Conservation (phyloP, 768 basidiomycete species). For the Coprinopsis cinerea region DNA sequence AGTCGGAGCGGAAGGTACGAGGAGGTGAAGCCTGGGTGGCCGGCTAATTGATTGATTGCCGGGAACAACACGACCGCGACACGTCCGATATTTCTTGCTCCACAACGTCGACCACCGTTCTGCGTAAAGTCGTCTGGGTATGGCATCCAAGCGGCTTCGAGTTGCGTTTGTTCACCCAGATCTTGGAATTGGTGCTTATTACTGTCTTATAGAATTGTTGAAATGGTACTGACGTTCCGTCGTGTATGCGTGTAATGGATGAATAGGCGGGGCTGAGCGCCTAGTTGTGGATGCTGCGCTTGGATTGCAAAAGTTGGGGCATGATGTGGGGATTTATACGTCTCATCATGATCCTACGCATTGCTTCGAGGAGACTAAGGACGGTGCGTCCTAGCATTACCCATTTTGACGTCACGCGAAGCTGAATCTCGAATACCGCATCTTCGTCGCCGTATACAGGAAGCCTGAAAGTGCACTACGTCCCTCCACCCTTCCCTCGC, state of each 20-base stretch:
- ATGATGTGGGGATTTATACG: conserved; percentile 85
- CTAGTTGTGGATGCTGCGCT: conserved; percentile 93
- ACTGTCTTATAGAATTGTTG: conserved; percentile 8
- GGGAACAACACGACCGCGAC: too few species aligned
- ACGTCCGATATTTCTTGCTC: background rate
- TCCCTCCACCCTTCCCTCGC: conserved; percentile 74
- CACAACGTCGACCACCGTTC: background rate
- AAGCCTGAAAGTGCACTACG: conserved; percentile 68
- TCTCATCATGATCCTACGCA: conserved; percentile 84
- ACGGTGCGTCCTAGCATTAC: conserved; percentile 69
- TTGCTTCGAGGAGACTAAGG: conserved; percentile 90
- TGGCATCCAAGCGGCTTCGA: conserved; percentile 18
- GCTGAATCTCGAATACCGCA: too few species aligned
- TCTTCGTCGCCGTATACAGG: conserved; percentile 49
- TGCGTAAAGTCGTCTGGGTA: background rate
- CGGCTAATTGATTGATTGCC: too few species aligned
- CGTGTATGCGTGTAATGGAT: conserved; percentile 8
- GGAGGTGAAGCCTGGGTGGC: too few species aligned
- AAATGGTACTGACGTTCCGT: conserved; percentile 9
- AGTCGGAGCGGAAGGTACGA: too few species aligned
- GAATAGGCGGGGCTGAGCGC: conserved; percentile 86
- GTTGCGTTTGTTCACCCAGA: conserved; percentile 93
- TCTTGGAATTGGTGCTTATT: conserved; percentile 76
- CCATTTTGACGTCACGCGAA: too few species aligned
- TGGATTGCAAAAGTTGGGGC: conserved; percentile 78